Percentiles rank a stretch among this genome's conserved stretches.
phyloP scores from a whole-genome alignment of 352 stramenopile genomes.

The Phytophthora pluvialis region DNA sequence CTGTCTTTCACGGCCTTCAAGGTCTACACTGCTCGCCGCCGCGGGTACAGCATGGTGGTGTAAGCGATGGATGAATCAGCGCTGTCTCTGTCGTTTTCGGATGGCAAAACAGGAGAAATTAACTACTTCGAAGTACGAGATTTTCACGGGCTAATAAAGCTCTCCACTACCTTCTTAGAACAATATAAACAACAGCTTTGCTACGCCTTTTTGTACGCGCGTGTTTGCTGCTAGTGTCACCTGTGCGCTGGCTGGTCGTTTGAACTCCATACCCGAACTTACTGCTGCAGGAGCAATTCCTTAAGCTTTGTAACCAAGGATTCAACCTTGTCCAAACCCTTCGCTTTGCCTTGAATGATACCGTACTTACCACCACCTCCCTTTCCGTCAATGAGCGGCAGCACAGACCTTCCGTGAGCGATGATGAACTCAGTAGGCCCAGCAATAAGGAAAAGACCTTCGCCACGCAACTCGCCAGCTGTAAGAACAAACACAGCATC shows the following conservation, averaged over 20 bases:
- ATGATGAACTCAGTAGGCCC: conserved; percentile 64
- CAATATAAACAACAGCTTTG: conserved; percentile 6
- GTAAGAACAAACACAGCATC: conserved; percentile 55
- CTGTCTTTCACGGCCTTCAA: conserved; percentile 64
- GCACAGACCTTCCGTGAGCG: conserved; percentile 57
- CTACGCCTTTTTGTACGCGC: neutral
- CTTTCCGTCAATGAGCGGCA: conserved; percentile 73
- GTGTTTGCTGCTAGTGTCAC: neutral
- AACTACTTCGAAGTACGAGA: neutral
- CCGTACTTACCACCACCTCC: conserved; percentile 78
- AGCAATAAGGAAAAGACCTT: conserved; percentile 76
- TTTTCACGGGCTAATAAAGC: conserved; percentile 1
- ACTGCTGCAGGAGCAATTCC: conserved; percentile 44
- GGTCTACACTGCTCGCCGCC: conserved; percentile 53
- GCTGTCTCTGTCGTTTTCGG: neutral
- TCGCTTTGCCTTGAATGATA: conserved; percentile 82
- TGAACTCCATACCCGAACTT: neutral
- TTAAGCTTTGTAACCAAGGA: conserved; percentile 53
- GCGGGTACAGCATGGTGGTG: conserved; percentile 56
- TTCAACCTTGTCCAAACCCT: conserved; percentile 55
- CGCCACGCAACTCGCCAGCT: conserved; percentile 48
- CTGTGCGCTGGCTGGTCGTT: neutral
- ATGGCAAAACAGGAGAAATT: conserved; percentile 19
- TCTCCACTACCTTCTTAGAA: conserved; percentile 19
- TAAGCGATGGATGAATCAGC: conserved; percentile 13